Evolutionary conservation across 352 stramenopile genomes (phyloP).

Genomic region (Plasmopara muralis): DNA sequence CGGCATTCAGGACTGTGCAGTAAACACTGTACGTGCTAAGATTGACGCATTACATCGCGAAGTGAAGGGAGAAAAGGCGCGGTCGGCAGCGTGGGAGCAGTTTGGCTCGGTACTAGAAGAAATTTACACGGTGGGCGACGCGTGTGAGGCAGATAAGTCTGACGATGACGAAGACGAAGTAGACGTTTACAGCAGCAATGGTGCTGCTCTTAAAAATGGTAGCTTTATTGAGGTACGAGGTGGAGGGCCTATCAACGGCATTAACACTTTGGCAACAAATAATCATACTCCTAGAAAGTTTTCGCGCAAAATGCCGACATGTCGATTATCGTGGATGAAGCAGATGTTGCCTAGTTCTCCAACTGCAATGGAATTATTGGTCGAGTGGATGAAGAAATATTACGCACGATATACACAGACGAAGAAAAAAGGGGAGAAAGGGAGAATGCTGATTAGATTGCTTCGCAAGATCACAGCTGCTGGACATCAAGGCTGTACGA

Average conservation of each 20-base stretch:
- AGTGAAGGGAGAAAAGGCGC: conserved; percentile 18
- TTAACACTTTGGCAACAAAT: no score
- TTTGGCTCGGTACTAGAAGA: conserved; percentile 25
- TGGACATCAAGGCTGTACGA: conserved; percentile 18
- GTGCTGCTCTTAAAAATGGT: no score
- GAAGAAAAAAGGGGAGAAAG: no score
- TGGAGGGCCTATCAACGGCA: no score
- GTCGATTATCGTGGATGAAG: conserved; percentile 26
- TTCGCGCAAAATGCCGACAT: conserved; percentile 7
- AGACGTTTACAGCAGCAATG: no score
- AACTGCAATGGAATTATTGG: no score
- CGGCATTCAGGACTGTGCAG: neutral
- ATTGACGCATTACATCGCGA: conserved; percentile 22
- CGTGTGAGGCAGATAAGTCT: conserved; percentile 1
- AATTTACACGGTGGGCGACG: conserved; percentile 26
- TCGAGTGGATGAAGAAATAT: no score
- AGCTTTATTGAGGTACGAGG: no score
- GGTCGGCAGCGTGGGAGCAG: conserved; percentile 22
- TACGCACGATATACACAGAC: no score
- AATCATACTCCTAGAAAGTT: conserved; percentile 9
- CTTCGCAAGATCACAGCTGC: conserved; percentile 16
- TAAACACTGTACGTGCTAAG: conserved; percentile 22
- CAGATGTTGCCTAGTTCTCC: conserved; percentile 3
- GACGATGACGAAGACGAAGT: neutral
- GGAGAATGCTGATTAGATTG: conserved; percentile 7